Conservation (phyloP, 306 rosid species). For the Cercis canadensis region DNA sequence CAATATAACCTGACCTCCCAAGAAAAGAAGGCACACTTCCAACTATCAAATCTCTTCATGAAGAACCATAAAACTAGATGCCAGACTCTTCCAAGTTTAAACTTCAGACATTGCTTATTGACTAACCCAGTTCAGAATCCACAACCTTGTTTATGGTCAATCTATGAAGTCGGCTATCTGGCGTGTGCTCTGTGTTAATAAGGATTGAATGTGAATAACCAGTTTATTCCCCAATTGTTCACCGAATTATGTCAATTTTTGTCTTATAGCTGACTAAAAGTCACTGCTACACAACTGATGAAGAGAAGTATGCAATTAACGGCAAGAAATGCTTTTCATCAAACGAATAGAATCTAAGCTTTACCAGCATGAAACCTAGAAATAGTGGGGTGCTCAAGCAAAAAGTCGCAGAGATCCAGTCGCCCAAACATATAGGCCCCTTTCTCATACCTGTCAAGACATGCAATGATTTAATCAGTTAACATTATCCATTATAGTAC, state of each 20-base stretch:
- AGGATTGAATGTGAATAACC: background rate
- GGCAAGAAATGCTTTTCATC: background rate
- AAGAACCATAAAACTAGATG: background rate
- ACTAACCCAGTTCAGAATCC: background rate
- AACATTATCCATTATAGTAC: background rate
- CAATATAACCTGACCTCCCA: background rate
- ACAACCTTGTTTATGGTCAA: background rate
- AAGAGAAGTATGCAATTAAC: background rate
- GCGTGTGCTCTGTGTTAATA: no score
- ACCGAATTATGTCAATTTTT: background rate
- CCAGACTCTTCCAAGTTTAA: background rate
- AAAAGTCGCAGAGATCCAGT: conserved; percentile 85
- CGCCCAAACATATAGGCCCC: conserved; percentile 99
- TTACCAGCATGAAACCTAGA: conserved; percentile 94
- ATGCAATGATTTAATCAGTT: background rate
- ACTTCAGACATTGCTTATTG: background rate
- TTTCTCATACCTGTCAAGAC: conserved; percentile 59
- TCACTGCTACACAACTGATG: background rate
- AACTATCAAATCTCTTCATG: background rate
- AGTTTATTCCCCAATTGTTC: background rate
- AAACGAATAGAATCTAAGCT: background rate
- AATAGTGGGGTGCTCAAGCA: conserved; percentile 84
- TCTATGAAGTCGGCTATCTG: background rate
- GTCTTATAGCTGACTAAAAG: background rate
- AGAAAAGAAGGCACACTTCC: background rate